phyloP scores from a whole-genome alignment of 768 basidiomycete species.

The Megacollybia marginata region DNA sequence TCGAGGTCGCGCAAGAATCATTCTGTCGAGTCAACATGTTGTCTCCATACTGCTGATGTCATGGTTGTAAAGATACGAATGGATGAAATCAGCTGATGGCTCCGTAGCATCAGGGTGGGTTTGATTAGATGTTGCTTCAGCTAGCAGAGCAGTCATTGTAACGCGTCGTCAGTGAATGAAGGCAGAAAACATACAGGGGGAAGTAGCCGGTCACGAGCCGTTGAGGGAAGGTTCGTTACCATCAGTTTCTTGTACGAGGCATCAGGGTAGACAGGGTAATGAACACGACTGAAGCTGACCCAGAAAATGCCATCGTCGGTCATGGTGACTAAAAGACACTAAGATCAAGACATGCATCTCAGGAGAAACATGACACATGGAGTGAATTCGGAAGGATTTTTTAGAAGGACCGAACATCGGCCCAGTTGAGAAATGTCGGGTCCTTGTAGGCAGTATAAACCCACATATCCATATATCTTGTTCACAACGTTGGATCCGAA shows the following conservation, averaged over 20 bases:
- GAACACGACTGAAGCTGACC: background rate
- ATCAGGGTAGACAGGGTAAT: background rate
- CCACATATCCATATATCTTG: slow-evolving; percentile 6
- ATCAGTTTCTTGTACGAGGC: background rate
- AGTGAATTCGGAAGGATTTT: no score
- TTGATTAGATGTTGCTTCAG: slow-evolving; percentile 7
- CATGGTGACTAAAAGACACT: no score
- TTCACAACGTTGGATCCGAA: no score
- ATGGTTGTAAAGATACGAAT: slow-evolving; percentile 2
- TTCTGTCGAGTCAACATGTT: slow-evolving; percentile 1
- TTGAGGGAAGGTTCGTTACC: background rate
- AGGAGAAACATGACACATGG: no score
- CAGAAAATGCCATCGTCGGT: background rate
- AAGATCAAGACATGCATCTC: no score
- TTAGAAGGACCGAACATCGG: slow-evolving; percentile 2
- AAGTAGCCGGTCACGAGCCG: slow-evolving; percentile 8
- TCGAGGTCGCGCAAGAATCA: slow-evolving; percentile 3
- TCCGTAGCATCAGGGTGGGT: slow-evolving; percentile 3
- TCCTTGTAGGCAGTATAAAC: slow-evolving; percentile 7
- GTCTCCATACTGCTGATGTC: background rate
- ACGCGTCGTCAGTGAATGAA: background rate
- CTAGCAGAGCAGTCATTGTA: slow-evolving; percentile 2
- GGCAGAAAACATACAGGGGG: background rate
- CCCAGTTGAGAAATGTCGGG: slow-evolving; percentile 3
- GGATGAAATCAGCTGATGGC: slow-evolving; percentile 4